phyloP scores from a whole-genome alignment of 2,329 filamentous ascomycete species.

The Ophiostoma sp. region DNA sequence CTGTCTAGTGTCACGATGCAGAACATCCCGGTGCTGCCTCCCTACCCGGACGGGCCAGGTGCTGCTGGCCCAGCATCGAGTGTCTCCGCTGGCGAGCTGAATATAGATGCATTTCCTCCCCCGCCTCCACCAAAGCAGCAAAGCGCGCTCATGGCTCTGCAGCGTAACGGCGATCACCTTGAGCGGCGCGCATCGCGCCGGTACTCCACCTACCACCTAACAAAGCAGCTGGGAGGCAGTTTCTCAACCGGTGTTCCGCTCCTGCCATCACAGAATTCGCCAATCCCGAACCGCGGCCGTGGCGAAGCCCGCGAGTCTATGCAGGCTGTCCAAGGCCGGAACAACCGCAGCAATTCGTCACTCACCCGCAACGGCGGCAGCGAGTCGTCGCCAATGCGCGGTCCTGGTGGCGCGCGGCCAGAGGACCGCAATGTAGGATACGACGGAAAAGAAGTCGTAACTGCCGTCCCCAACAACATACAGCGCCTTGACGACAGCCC shows the following conservation, averaged over 20 bases:
- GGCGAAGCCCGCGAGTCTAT: slow-evolving; percentile 77
- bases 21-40: slow-evolving; percentile 66
- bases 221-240: slow-evolving; percentile 79
- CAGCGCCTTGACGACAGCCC: slow-evolving; percentile 38
- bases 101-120: slow-evolving; percentile 62
- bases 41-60: slow-evolving; percentile 58
- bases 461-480: neutral
- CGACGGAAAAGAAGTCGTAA: slow-evolving; percentile 15
- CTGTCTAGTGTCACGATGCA: slow-evolving; percentile 72
- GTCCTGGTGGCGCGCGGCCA: slow-evolving; percentile 51
- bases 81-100: slow-evolving; percentile 44
- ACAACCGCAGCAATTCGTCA: slow-evolving; percentile 45
- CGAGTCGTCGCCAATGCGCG: slow-evolving; percentile 59
- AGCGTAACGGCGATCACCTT: slow-evolving; percentile 76
- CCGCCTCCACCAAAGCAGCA: slow-evolving; percentile 69
- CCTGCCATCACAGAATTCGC: slow-evolving; percentile 75
- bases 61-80: slow-evolving; percentile 42
- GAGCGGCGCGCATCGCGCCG: slow-evolving; percentile 86
- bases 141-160: slow-evolving; percentile 83
- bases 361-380: slow-evolving; percentile 33
- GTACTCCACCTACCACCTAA: slow-evolving; percentile 95
- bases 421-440: slow-evolving; percentile 48
- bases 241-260: slow-evolving; percentile 73
- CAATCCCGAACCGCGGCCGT: slow-evolving; percentile 77
- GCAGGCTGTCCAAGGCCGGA: slow-evolving; percentile 56